A percentile compares a stretch with the other conserved stretches of the same genome.
These are phyloP conservation scores for Begonia loranthoides DNA, from an alignment of 306 rosid genomes.

Conservation along the genomic window DNA sequence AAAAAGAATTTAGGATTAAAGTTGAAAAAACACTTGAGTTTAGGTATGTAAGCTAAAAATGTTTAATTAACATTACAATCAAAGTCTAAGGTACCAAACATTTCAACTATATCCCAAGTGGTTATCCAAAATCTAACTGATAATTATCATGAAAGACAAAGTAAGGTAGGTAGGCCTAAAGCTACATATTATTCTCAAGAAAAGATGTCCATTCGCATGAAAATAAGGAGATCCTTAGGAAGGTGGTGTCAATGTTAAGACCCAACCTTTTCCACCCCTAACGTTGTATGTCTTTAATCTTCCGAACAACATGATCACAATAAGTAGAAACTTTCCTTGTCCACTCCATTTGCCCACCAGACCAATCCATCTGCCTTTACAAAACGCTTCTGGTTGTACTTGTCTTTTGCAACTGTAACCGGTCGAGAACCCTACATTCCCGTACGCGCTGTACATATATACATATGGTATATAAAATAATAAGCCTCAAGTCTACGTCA, in stretches of 20 bases:
- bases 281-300: conserved; percentile 50
- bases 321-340: conserved; percentile 32
- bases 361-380: conserved; percentile 38
- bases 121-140: neutral
- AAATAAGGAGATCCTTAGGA: neutral
- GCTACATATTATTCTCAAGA: too few species aligned
- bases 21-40: too few species aligned
- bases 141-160: neutral
- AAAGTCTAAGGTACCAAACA: too few species aligned
- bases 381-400: conserved; percentile 11
- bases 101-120: neutral
- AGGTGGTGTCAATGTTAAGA: neutral
- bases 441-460: conserved; percentile 43
- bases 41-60: too few species aligned
- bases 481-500: too few species aligned
- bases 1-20: too few species aligned
- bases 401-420: conserved; percentile 45
- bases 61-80: neutral
- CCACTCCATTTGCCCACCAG: conserved; percentile 43
- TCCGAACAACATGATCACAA: conserved; percentile 56
- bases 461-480: neutral
- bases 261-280: conserved; percentile 24
- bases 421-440: conserved; percentile 57
- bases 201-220: neutral
- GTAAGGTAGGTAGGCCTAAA: too few species aligned